phyloP scores from a whole-genome alignment of 2,329 filamentous ascomycete genomes.

The Cladorrhinum sp. region DNA sequence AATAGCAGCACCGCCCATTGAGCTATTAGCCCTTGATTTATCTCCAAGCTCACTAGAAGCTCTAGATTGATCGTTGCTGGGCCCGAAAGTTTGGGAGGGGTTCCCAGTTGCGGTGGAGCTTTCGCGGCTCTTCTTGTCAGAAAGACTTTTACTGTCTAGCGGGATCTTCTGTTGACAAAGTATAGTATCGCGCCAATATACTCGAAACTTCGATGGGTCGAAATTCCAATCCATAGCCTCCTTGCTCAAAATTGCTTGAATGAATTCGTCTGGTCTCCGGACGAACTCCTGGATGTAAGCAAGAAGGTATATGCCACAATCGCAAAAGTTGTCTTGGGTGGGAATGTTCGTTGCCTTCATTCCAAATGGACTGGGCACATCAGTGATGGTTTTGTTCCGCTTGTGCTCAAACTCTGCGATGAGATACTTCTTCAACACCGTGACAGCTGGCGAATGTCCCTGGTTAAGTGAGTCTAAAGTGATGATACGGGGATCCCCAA shows the following conservation, averaged over 20 bases:
- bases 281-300: constrained; percentile 84
- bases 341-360: constrained; percentile 76
- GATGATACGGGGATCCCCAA: constrained; percentile 67
- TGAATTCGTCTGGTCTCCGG: constrained; percentile 67
- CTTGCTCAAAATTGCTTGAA: constrained; percentile 61
- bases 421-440: constrained; percentile 73
- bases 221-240: constrained; percentile 53
- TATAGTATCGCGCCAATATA: constrained; percentile 63
- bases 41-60: neutral
- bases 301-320: constrained; percentile 85
- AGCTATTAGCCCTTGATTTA: neutral
- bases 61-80: neutral
- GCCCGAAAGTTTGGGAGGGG: neutral
- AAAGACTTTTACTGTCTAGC: neutral
- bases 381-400: constrained; percentile 41
- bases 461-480: constrained; percentile 82
- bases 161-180: neutral
- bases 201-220: constrained; percentile 58
- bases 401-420: constrained; percentile 67
- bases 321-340: constrained; percentile 76
- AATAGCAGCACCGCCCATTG: neutral
- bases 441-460: constrained; percentile 61
- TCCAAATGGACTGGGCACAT: constrained; percentile 37
- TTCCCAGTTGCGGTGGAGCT: neutral
- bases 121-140: neutral